Conservation (phyloP, 805 yeast genomes). For the Spathaspora boniae region DNA sequence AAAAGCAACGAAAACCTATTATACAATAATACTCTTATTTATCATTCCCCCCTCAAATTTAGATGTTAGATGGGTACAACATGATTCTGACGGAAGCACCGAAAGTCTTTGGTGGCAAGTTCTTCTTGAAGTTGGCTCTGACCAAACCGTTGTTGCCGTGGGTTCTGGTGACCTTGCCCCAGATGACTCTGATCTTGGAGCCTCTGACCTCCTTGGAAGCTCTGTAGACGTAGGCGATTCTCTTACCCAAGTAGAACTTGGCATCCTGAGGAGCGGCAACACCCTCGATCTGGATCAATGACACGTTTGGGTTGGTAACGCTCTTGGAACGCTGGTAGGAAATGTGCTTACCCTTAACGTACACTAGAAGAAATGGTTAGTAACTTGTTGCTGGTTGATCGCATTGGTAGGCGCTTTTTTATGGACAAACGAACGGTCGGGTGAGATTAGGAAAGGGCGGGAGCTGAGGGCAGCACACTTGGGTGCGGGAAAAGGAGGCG, state of each 20-base stretch:
- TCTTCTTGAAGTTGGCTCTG: constrained; percentile 98
- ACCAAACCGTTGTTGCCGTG: constrained; percentile 99
- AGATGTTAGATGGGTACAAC: constrained; percentile 99
- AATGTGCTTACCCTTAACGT: constrained; percentile 99
- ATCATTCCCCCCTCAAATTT: constrained; percentile 31
- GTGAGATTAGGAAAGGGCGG: too few relatives aligned
- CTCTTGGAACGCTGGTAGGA: constrained; percentile 99
- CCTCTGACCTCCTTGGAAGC: constrained; percentile 98
- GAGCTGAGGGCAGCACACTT: too few relatives aligned
- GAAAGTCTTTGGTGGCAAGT: constrained; percentile 99
- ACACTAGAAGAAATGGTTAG: constrained; percentile 57
- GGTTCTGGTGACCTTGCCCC: constrained; percentile 99
- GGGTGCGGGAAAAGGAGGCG: too few relatives aligned
- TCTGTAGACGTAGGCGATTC: constrained; percentile 99
- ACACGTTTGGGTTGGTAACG: constrained; percentile 96
- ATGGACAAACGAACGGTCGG: too few relatives aligned
- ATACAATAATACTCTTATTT: background rate
- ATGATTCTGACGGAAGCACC: constrained; percentile 99
- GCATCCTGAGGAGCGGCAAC: constrained; percentile 90
- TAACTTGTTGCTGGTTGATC: too few relatives aligned
- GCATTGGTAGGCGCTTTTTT: too few relatives aligned
- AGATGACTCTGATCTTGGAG: constrained; percentile 97
- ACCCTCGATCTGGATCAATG: constrained; percentile 96
- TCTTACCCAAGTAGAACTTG: constrained; percentile 98
- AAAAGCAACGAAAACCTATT: background rate